Conservation (phyloP, 371 early-diverging fungal genomes). For the Mortierella sp. region DNA sequence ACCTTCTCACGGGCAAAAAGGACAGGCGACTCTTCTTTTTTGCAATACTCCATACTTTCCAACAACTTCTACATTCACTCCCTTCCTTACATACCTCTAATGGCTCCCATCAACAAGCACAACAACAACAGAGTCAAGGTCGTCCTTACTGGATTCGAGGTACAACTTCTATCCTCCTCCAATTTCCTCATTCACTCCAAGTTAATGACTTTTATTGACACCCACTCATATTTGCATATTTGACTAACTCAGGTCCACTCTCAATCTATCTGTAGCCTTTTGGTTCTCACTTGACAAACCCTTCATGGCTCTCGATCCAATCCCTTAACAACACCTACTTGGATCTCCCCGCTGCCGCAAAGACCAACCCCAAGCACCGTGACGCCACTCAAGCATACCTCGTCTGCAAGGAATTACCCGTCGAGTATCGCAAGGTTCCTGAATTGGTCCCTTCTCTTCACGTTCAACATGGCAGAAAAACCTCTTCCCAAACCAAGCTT, state of each 20-base stretch:
- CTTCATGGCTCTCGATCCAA: constrained; percentile 50
- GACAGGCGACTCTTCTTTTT: no score
- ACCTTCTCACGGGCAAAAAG: neutral
- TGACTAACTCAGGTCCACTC: neutral
- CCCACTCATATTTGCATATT: neutral
- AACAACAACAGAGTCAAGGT: constrained; percentile 47
- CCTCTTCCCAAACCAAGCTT: neutral
- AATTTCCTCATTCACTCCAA: neutral
- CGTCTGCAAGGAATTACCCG: constrained; percentile 53
- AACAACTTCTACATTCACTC: neutral
- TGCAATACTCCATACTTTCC: neutral
- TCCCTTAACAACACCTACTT: constrained; percentile 35
- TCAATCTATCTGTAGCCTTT: constrained; percentile 39
- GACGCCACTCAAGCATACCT: constrained; percentile 31
- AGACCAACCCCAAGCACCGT: constrained; percentile 20
- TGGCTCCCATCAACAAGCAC: constrained; percentile 38
- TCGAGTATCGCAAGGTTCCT: constrained; percentile 53
- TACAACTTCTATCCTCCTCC: constrained; percentile 7
- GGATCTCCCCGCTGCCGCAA: constrained; percentile 26
- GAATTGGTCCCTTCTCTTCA: constrained; percentile 46
- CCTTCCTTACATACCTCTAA: neutral
- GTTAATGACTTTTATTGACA: no score
- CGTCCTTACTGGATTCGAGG: constrained; percentile 57
- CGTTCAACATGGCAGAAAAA: constrained; percentile 13
- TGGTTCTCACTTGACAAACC: constrained; percentile 39